Evolutionary conservation across 108 stramenopile species (phyloP).

Genomic region (Skeletonema costatum): DNA sequence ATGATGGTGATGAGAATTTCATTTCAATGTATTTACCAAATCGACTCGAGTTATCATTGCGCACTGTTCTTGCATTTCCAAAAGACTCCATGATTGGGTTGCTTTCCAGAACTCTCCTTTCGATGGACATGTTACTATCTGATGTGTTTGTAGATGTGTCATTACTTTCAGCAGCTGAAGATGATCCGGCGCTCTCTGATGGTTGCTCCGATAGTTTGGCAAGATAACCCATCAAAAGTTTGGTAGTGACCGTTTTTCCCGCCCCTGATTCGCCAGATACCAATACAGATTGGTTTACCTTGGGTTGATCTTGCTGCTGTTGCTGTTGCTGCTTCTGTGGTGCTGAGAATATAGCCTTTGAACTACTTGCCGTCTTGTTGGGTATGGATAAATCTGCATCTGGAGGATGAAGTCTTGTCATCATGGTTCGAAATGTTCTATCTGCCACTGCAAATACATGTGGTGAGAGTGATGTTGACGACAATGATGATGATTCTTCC

Average conservation of each 20-base stretch:
- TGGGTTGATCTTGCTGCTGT: background rate
- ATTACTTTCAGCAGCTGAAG: background rate
- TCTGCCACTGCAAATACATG: constrained; percentile 89
- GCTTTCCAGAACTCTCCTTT: constrained; percentile 80
- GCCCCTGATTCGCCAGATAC: constrained; percentile 69
- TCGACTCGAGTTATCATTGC: constrained; percentile 89
- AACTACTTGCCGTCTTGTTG: background rate
- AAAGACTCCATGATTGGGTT: constrained; percentile 94
- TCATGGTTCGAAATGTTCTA: constrained; percentile 74
- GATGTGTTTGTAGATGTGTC: background rate
- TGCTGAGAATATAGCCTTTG: background rate
- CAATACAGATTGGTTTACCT: constrained; percentile 56
- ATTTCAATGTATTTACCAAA: constrained; percentile 84
- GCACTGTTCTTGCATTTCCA: constrained; percentile 91
- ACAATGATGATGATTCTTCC: background rate
- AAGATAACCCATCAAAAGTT: constrained; percentile 77
- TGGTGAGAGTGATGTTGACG: constrained; percentile 42
- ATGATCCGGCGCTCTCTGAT: constrained; percentile 3
- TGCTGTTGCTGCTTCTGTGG: background rate
- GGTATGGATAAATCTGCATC: background rate
- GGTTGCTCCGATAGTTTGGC: constrained; percentile 51
- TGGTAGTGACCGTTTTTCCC: constrained; percentile 72
- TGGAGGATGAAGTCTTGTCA: constrained; percentile 28
- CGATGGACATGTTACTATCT: constrained; percentile 45
- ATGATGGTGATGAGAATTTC: constrained; percentile 28